Base-by-base conservation (phyloP, 2,329 filamentous ascomycete species). In the Lasiodiplodia citricola region DNA sequence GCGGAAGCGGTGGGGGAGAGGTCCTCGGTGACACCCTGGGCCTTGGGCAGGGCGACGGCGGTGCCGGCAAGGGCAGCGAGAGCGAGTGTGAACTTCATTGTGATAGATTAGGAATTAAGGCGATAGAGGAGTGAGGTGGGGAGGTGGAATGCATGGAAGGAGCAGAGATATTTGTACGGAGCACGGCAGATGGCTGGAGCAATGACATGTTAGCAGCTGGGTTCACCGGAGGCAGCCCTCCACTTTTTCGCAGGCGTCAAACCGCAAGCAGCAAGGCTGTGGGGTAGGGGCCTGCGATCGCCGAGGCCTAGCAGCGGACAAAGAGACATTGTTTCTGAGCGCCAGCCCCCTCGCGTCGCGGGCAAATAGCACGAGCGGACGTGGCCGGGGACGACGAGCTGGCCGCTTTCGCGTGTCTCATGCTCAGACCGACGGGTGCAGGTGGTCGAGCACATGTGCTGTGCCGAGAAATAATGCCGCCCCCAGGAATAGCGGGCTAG, bases 1-100 rank as follows among this genome's bases (percentile, higher is more conserved):
- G 86, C 77, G 2, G 82, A 71, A 18, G 76, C 79, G 0, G 80
- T 75, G 13, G 90, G 88, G 6, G 84, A n/a, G 14, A 69, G 51
- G 75, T 56, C 62, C 25, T 73, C 68, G 44, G 74, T 71, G 74
- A 80, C 79, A 70, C 76, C 74, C 68, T 75, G 71, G 57, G 71
- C 70, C 70, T 76, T 75, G 41, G 75, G 74, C 55, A 72, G 70
- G 62, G 75, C 77, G 67, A 75, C 50, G 69, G 73, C 76, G 69
- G 73, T 69, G 44, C 75, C 77, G 66, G 75, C 75, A 70, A 77
- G 52, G 72, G 73, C 70, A 72, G 74, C 71, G 67, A 78, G 69
- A 65, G 73, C 70, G 71, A 72, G 18, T 21, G 75, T 70, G 75
- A 75, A 76, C 72, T 76, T 76, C 77, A 78, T 78, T 18, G 60